phyloP scores from a whole-genome alignment of 441 rosid genomes.

The Dalechampia spathulata region DNA sequence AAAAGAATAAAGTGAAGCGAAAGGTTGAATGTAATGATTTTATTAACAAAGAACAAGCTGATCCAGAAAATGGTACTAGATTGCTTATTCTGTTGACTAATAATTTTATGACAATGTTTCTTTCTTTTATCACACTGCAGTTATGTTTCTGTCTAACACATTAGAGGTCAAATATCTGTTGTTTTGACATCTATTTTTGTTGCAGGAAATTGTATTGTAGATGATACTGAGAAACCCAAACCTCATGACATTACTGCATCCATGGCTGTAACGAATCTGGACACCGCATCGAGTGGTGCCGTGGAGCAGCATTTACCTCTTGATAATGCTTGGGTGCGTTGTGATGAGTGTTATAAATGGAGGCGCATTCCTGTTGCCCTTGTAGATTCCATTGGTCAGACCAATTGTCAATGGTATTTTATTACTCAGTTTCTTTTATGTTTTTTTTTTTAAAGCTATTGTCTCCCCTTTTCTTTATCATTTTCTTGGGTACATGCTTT shows the following conservation, averaged over 20 bases:
- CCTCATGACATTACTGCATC: slow-evolving; percentile 23
- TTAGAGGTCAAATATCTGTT: slow-evolving; percentile 5
- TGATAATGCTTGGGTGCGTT: slow-evolving; percentile 85
- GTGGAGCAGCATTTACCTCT: slow-evolving; percentile 34
- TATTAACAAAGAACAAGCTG: slow-evolving; percentile 27
- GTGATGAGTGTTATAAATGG: slow-evolving; percentile 95
- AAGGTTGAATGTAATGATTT: slow-evolving; percentile 25
- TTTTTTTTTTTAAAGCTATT: not conserved
- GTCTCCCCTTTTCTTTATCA: not conserved
- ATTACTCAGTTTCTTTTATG: slow-evolving; percentile 7
- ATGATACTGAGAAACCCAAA: slow-evolving; percentile 25
- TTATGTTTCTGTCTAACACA: not conserved
- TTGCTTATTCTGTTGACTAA: slow-evolving; percentile 7
- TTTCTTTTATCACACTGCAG: not conserved
- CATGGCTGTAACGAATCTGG: slow-evolving; percentile 28
- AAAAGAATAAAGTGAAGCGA: slow-evolving; percentile 31
- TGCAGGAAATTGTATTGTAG: slow-evolving; percentile 34
- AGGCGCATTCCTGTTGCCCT: slow-evolving; percentile 76
- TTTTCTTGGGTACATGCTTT: not conserved
- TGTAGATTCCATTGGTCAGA: slow-evolving; percentile 56
- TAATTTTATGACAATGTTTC: not conserved
- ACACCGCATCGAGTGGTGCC: slow-evolving; percentile 26
- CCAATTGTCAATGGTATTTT: slow-evolving; percentile 70
- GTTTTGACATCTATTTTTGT: slow-evolving; percentile 19
- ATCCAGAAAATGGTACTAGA: slow-evolving; percentile 44